Evolutionary conservation across 2,329 filamentous ascomycete species (phyloP).

Genomic region (Colletotrichum euphorbiae): DNA sequence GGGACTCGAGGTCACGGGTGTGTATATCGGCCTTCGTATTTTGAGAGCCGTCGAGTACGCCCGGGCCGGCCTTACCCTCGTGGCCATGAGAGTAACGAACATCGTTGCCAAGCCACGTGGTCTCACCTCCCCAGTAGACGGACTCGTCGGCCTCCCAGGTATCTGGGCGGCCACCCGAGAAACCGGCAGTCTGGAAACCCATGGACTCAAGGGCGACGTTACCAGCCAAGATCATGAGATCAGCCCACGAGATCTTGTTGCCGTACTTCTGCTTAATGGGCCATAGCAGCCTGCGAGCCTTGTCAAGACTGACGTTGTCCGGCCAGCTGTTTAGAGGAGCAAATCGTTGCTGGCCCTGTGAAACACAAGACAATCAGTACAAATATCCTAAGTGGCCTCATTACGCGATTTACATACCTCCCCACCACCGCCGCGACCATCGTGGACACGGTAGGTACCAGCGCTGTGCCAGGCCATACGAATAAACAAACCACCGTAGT

Average conservation of each 20-base stretch:
- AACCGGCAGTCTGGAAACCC: slow-evolving; percentile 80
- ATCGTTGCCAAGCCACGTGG: slow-evolving; percentile 77
- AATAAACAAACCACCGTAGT: slow-evolving; percentile 84
- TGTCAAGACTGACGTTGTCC: slow-evolving; percentile 82
- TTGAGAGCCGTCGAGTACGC: slow-evolving; percentile 48
- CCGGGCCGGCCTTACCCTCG: slow-evolving; percentile 51
- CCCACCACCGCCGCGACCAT: slow-evolving; percentile 80
- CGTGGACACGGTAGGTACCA: slow-evolving; percentile 80
- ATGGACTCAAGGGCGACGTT: slow-evolving; percentile 83
- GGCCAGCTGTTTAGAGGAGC: slow-evolving; percentile 87
- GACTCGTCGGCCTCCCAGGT: slow-evolving; percentile 82
- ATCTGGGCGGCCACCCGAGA: slow-evolving; percentile 77
- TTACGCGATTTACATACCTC: slow-evolving; percentile 48
- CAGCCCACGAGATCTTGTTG: slow-evolving; percentile 84
- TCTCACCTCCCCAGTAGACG: slow-evolving; percentile 82
- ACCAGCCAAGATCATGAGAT: slow-evolving; percentile 76
- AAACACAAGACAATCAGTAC: neutral
- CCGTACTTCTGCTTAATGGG: slow-evolving; percentile 89
- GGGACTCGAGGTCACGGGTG: slow-evolving; percentile 65
- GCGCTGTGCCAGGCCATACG: slow-evolving; percentile 86
- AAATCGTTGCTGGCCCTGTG: slow-evolving; percentile 78
- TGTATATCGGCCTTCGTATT: slow-evolving; percentile 43
- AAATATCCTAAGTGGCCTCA: slow-evolving; percentile 66
- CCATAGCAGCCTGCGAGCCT: slow-evolving; percentile 77
- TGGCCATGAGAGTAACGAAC: slow-evolving; percentile 68